Base-by-base conservation (phyloP, 495 filamentous ascomycete genomes). In the Penicillium mononematosum region DNA sequence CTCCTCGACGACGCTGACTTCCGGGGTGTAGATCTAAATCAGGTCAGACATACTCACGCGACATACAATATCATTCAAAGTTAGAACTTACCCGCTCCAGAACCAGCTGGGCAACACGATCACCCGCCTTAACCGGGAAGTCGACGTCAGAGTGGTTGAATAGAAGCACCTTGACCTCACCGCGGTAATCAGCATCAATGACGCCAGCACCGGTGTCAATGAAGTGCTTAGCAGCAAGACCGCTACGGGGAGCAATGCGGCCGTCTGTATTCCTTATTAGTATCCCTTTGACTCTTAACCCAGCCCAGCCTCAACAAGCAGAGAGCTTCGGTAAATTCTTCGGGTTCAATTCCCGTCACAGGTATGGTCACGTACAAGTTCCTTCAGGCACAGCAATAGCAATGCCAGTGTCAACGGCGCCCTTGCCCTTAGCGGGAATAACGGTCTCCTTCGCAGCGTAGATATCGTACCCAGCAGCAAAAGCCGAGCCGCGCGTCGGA, bases 121-220 rank as follows among this genome's bases (percentile, higher is more conserved):
- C 93, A 22, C 93, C 92, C 66, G 84, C 85, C 71, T 86, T 86
- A 58, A 98, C 81, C 50, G 80, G 77, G 64, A 94, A 98, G 65
- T 96, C 92, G 19, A 73, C 77, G 14, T 94, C 92, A 14, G 79
- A 79, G 73, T 95, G 88, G 78, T 98, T 98, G 68, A 97, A 96
- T 39, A 98, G 81, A 63, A 98, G 78, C 20, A 98, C 88, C 79
- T 92, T 96, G 59, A 98, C 87, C 58, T 88, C 89, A 17, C 94
- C 94, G 24, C 94, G 84, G 78, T 98, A 98, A 70, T 98, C 94
- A 8, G 92, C 91, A 76, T 98, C 94, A 67, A 98, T 96, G 50
- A 98, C 94, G 32, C 94, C 94, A 3, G 94, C 94, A 54, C 93
- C 91, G 2, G 88, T 90, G 71, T 96, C 90, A 70, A 98, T 97